Conservation (phyloP, 805 yeast species). For the Maudiozyma saulgeensis region DNA sequence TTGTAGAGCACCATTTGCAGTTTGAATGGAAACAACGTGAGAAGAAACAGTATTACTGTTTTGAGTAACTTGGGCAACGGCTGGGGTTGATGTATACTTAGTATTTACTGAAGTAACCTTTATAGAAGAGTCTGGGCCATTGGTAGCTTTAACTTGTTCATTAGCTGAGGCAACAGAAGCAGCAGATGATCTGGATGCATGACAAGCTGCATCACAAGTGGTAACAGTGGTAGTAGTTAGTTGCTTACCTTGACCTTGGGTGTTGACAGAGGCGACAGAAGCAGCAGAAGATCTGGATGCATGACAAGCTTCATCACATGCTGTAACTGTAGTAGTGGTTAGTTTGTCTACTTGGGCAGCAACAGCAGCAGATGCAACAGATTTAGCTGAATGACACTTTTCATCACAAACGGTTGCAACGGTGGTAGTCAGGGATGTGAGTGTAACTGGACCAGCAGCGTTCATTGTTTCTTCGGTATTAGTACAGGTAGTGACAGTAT, state of each 20-base stretch:
- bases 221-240: constrained; percentile 1
- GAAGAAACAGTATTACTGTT: constrained; percentile 1
- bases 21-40: constrained; percentile 5
- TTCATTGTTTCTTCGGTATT: background rate
- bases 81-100: background rate
- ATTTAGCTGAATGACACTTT: constrained; percentile 6
- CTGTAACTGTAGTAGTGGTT: constrained; percentile 1
- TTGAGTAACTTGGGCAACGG: constrained; percentile 2
- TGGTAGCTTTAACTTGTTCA: background rate
- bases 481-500: background rate
- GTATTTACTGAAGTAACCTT: background rate
- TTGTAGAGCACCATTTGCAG: constrained; percentile 7
- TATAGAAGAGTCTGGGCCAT: background rate
- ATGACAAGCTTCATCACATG: constrained; percentile 2
- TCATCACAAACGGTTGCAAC: constrained; percentile 7
- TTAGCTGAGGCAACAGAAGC: background rate
- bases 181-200: background rate
- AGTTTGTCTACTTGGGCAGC: background rate
- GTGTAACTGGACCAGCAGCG: background rate
- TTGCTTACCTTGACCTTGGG: background rate
- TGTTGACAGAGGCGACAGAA: background rate
- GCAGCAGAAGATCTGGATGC: constrained; percentile 1
- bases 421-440: background rate
- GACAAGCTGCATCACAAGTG: constrained; percentile 1
- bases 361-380: constrained; percentile 2